Base-by-base conservation (phyloP, 768 basidiomycete genomes). In the Rhodotorula babjevae region DNA sequence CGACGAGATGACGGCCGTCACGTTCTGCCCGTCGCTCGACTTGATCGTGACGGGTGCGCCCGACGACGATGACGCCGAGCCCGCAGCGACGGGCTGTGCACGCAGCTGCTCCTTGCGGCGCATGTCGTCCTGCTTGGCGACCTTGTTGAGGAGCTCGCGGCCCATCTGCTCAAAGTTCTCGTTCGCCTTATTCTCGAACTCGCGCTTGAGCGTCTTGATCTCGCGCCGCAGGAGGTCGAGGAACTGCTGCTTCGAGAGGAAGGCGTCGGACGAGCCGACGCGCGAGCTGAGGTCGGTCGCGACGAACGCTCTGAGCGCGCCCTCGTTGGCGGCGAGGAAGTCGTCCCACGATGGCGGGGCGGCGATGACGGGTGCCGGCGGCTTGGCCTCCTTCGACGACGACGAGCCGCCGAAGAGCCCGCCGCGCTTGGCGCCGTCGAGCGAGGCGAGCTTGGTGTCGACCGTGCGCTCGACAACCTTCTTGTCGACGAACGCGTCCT, bases 1-100 rank as follows among this genome's bases (percentile, higher is more conserved):
- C 46, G 87, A 84, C 42, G 84, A 84, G 72, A 97, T 88, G 70
- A 93, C 83, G 21, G 84, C 82, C 21, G 70, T 69, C 58, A 75
- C 64, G 56, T 75, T 71, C 23, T 65, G 61, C 0, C 70, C 74
- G 53, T 75, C 74, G 25, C 61, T 16, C 14, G 63, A 58, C 61
- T 71, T 68, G 64, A 75, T 59, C 44, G 62, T 67, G 67, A 69
- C 15, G 1, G 65, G 29, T 10, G 46, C 33, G 15, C 7, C 49
- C 40, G 55, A 5, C 25, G 58, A 42, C 4, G 61, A 31, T 15
- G 63, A 29, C 9, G 63, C 10, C 27, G 53, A 53, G 36, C 36
- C 36, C 36, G 36, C 36, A 8, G 63, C 58, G 63, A 65, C 53
- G 36, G 63, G 61, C 25, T 19, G 23, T 1, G 65, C 65, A 52